Evolutionary conservation across 805 yeast species (phyloP).

Genomic region (Millerozyma miso): DNA sequence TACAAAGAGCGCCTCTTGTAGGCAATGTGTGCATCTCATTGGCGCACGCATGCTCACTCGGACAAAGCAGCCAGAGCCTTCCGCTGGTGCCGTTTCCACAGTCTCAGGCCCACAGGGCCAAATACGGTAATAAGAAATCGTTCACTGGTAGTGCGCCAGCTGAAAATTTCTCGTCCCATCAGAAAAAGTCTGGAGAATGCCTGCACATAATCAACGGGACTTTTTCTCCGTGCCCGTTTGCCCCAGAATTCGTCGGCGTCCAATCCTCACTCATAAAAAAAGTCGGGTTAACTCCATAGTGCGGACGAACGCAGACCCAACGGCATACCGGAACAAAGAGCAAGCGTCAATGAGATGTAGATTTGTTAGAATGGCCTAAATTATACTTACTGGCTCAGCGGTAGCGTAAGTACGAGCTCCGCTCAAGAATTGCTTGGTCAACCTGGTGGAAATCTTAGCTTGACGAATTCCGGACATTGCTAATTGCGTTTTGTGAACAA

Average conservation of each 20-base stretch:
- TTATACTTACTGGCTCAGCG: slow-evolving; percentile 34
- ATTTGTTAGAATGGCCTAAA: too few relatives aligned
- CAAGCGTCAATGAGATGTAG: too few relatives aligned
- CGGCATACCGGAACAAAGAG: too few relatives aligned
- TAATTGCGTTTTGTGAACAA: too few relatives aligned
- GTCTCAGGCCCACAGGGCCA: neutral
- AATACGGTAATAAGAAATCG: neutral
- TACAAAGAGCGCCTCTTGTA: too few relatives aligned
- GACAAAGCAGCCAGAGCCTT: neutral
- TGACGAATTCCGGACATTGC: slow-evolving; percentile 34
- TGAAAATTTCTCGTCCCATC: neutral
- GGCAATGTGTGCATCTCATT: too few relatives aligned
- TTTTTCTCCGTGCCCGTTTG: neutral
- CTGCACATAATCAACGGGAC: neutral
- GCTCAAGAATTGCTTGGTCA: slow-evolving; percentile 21
- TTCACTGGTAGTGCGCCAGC: neutral
- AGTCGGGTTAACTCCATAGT: neutral
- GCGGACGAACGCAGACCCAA: neutral
- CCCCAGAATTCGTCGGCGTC: neutral
- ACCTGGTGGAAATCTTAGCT: slow-evolving; percentile 30
- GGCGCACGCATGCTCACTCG: too few relatives aligned
- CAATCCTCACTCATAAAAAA: neutral
- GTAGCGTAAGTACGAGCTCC: slow-evolving; percentile 29
- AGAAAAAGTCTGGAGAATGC: neutral
- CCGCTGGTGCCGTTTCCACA: neutral